Conservation (phyloP, 257 asterid genomes). For the Jaltomata sinuosa region DNA sequence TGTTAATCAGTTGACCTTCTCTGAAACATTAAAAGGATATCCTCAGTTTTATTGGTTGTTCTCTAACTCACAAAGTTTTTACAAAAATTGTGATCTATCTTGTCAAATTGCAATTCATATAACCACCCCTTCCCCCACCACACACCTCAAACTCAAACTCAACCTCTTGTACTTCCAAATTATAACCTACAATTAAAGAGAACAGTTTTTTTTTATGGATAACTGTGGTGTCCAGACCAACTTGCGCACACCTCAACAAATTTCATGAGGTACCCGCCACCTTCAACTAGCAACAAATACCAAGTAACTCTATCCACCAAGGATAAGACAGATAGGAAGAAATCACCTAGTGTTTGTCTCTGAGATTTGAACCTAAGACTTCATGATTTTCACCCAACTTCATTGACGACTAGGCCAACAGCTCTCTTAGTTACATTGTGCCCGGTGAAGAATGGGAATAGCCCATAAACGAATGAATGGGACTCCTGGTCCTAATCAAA, state of each 20-base stretch:
- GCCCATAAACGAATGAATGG: too few relatives aligned
- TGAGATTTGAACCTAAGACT: background rate
- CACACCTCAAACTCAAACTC: background rate
- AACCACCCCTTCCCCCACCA: too few relatives aligned
- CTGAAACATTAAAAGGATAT: background rate
- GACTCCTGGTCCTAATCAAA: too few relatives aligned
- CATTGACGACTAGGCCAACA: background rate
- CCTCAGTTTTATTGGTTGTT: background rate
- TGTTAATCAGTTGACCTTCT: background rate
- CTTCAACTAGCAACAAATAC: background rate
- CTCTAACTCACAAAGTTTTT: background rate
- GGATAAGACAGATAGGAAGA: too few relatives aligned
- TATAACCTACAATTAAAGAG: background rate
- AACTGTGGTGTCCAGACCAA: too few relatives aligned
- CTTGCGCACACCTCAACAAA: background rate
- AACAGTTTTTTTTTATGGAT: background rate
- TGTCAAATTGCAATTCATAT: background rate
- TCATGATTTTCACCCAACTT: rapidly evolving
- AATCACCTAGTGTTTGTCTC: background rate
- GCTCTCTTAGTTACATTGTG: too few relatives aligned
- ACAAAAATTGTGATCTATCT: background rate
- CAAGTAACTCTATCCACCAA: background rate
- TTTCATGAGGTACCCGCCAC: background rate
- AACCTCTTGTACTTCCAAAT: background rate
- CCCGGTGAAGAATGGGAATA: too few relatives aligned